Base-by-base conservation (phyloP, 2,329 filamentous ascomycete genomes). In the Phialemoniopsis sp. region DNA sequence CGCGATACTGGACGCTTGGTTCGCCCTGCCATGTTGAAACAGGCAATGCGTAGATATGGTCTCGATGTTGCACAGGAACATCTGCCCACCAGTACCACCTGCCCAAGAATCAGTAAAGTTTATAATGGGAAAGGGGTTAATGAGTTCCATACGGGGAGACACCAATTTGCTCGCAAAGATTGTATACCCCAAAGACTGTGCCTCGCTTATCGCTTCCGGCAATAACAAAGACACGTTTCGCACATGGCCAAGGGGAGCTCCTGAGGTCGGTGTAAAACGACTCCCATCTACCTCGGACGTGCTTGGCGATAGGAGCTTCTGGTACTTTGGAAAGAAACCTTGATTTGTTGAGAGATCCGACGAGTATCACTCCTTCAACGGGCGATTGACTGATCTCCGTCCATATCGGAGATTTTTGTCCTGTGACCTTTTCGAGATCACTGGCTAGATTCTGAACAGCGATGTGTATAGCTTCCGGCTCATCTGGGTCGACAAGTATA, bases 31-130 rank as follows among this genome's bases (percentile, higher is more conserved):
- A 15, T 14, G 21, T 32, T 32, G 34, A 34, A 31, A 36, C 43
- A 32, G 10, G 58, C 1, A 72, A 54, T 5, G 74, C 72, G 45
- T 71, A 78, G 36, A 82, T 69, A 8, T 59, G 57, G 4, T 58
- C 47, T 37, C 70, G 68, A 16, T 61, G 60, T 15, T 68, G 65
- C 0, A 68, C 52, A 2, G 75, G 66, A 0, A 79, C 73, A 50
- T 82, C 78, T 9, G 78, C 76, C 62, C 72, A 80, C 67, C 70
- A 80, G 52, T 80, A 67, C 74, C 76, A 80, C 1, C 59, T 60
- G 12, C 41, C 37, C 7, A 7, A 17, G 7, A 12, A 12, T 3
- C 32, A 15, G 6, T 35, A 35, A 9, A 34, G 32, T 29, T 4
- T 18, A 14, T 14, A 5, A 10, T 13, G 16, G 10, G 18, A 14